These are phyloP conservation scores for Saccharomyces pastorianus DNA, from an alignment of 1,139 yeast species.

Conservation along the genomic window DNA sequence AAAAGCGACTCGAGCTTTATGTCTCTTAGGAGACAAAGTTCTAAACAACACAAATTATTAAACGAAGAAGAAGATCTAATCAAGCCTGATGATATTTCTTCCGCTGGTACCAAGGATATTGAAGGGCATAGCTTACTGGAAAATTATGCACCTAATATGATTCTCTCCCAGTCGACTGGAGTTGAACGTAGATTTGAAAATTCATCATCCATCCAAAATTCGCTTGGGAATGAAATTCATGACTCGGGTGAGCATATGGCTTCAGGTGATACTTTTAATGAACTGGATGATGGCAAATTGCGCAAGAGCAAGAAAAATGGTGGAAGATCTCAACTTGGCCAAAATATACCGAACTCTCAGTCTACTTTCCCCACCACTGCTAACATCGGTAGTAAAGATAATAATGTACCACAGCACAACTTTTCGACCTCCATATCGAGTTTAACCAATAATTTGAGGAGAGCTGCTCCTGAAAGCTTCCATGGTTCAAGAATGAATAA, in stretches of 20 bases:
- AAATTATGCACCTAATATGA: slow-evolving; percentile 35
- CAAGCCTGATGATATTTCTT: not conserved
- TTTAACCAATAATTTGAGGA: slow-evolving; percentile 25
- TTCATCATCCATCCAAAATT: slow-evolving; percentile 31
- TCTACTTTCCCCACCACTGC: not conserved
- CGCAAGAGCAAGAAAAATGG: not conserved
- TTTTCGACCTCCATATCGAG: slow-evolving; percentile 29
- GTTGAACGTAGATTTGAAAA: slow-evolving; percentile 36
- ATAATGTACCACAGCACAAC: not conserved
- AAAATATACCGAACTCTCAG: not conserved
- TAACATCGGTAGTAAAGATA: slow-evolving; percentile 2
- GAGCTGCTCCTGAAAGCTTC: slow-evolving; percentile 12
- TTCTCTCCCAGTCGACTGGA: slow-evolving; percentile 45
- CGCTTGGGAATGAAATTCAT: slow-evolving; percentile 15
- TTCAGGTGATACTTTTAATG: not conserved
- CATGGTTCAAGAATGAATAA: slow-evolving; percentile 13
- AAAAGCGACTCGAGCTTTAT: not conserved
- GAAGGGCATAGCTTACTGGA: slow-evolving; percentile 8
- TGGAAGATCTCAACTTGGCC: not conserved
- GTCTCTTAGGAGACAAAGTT: not conserved
- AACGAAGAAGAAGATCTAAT: not conserved
- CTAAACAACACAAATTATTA: not conserved
- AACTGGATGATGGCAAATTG: not conserved
- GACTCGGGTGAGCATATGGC: not conserved
- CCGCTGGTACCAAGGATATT: not conserved